Evolutionary conservation across 225 moss, liverwort and hornwort species (phyloP), one percentile per base, ranked within the genome.

Genomic region (Anthoceros angustus): DNA sequence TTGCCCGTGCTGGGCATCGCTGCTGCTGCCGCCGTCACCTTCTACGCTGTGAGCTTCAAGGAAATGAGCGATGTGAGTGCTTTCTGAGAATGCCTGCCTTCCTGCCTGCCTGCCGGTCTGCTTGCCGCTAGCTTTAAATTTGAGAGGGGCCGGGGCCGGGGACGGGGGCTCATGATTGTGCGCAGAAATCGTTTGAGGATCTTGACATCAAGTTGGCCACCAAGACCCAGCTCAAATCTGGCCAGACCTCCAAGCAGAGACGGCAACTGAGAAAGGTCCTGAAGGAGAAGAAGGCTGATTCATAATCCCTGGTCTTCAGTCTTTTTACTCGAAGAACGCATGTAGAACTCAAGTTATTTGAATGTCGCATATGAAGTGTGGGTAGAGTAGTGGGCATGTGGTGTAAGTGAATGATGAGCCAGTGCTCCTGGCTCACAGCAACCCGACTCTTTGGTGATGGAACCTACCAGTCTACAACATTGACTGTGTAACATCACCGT

Each of bases 21-120:
- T 42, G 95, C 95, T 61, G 95, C 86, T 8, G 95, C 95, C 26
- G 95, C 91, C 25, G 55, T 95, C 62, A 88, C 95, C 21, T 95
- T 95, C 69, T 95, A 91, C 71, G 76, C 86, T 7, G 78, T 95
- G 8, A 95, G 95, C 78, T 95, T 95, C 70, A 78, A 76, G 77
- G 78, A 95, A 73, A 91, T 95, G 80, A 95, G 95, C 68, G 83
- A 85, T 43, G 81, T 81, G 73, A 66, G 66, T 39, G 0, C 25
- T 25, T 43, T 25, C 63, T 42, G 2, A 24, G n/a, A 0, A 38
- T 14, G 4, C 32, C 43, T 23, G 45, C 39, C 9, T 15, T 8
- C 32, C 43, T 23, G 45, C 39, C 9, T 15, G 16, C 25, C 14
- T 7, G 4, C 48, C 42, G 9, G 21, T 14, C n/a, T 46, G 20